phyloP scores from a whole-genome alignment of 1,284 basidiomycete genomes.

The Taiwanofungus camphoratus region DNA sequence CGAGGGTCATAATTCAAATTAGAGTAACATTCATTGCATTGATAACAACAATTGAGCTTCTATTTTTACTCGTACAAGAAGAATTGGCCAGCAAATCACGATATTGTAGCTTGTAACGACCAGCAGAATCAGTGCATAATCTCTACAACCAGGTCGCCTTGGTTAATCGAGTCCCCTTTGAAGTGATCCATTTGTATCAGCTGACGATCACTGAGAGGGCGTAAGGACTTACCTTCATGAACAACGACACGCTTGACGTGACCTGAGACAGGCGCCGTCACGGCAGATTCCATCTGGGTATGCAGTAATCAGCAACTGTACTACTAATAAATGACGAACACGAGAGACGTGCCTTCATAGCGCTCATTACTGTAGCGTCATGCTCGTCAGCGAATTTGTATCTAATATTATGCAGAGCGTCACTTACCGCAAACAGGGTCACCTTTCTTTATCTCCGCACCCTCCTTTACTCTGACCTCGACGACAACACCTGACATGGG shows the following conservation, averaged over 20 bases:
- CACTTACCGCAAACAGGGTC: slow-evolving; percentile 82
- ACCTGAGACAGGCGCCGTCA: slow-evolving; percentile 92
- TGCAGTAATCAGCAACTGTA: slow-evolving; percentile 19
- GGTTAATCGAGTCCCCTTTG: slow-evolving; percentile 80
- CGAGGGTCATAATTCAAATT: too few relatives aligned
- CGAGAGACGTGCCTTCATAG: slow-evolving; percentile 71
- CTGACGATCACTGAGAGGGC: slow-evolving; percentile 10
- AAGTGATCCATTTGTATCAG: slow-evolving; percentile 6
- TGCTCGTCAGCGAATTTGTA: slow-evolving; percentile 8
- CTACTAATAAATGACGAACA: slow-evolving; percentile 8
- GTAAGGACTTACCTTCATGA: slow-evolving; percentile 59
- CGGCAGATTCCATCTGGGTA: slow-evolving; percentile 88
- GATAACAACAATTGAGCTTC: slow-evolving; percentile 7
- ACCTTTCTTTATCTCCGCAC: slow-evolving; percentile 95
- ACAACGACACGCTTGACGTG: slow-evolving; percentile 92
- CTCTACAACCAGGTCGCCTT: slow-evolving; percentile 83
- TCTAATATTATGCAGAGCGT: neutral
- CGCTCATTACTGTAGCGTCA: slow-evolving; percentile 64
- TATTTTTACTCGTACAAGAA: slow-evolving; percentile 20
- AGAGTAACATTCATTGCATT: too few relatives aligned
- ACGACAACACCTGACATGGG: slow-evolving; percentile 98
- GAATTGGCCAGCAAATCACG: neutral
- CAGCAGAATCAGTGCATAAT: slow-evolving; percentile 55
- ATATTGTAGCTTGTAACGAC: slow-evolving; percentile 1
- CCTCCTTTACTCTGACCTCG: slow-evolving; percentile 96